Base-by-base conservation (phyloP, 1,139 yeast genomes). In the Sugiyamaella paludigena region DNA sequence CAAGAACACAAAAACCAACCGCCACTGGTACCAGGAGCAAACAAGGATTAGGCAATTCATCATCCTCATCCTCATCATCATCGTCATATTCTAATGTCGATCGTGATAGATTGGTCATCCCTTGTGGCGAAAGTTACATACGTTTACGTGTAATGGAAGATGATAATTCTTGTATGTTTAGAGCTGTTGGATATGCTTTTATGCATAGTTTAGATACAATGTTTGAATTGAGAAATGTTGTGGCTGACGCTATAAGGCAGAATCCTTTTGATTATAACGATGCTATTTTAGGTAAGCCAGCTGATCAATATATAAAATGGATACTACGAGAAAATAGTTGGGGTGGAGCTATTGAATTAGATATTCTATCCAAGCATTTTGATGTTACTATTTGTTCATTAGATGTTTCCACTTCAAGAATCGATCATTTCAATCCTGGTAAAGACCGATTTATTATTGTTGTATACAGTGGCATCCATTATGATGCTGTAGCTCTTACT, bases 281-380 rank as follows among this genome's bases (percentile, higher is more conserved):
- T 41, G 83, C 80, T 0, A 76, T 84, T 1, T 68, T 86, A 55
- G 95, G 81, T 16, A 71, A 74, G 51, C 70, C 78, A 0, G 68
- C 74, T 2, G 61, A 65, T 0, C 76, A 77, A 7, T 87, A 86
- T 61, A 69, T 78, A 43, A 58, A 68, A 8, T 86, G 94, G 94
- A 86, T 86, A 28, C 57, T 63, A 40, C 70, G 76, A 52, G 76
- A 75, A 29, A 81, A 77, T 41, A 77, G 87, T 19, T 86, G 95
- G 95, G 95, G 95, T 15, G 95, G 95, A 7, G 94, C 89, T 4
- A 85, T 87, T 39, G 95, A 86, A 63, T 68, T 86, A 49, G 80
- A 83, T 11, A 83, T 87, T 8, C 65, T 87, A 31, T 77, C 88
- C 1, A 72, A 75, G 30, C 73, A 77, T 59, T 73, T 84, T 45